These are phyloP conservation scores for Thozetella sp. DNA, from an alignment of 495 filamentous ascomycete genomes.

Conservation along the genomic window DNA sequence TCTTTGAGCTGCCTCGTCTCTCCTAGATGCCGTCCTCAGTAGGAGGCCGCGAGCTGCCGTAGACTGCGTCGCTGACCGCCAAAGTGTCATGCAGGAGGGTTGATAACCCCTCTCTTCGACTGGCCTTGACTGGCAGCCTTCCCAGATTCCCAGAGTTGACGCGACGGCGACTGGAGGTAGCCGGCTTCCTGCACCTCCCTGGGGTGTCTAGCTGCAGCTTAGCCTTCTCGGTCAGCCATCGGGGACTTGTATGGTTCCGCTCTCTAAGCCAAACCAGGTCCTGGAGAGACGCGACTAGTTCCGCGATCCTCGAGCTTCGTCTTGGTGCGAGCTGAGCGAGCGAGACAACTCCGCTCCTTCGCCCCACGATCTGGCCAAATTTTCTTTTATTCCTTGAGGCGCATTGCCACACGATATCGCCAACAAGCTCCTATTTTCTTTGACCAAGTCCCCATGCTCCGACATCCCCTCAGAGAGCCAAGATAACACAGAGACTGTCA, in stretches of 20 bases:
- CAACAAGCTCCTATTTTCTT: no score
- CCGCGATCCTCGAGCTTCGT: neutral
- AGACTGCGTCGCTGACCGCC: neutral
- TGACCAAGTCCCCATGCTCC: no score
- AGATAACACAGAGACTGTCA: no score
- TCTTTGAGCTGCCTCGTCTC: no score
- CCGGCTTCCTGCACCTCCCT: neutral
- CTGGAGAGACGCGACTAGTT: neutral
- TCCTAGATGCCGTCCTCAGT: no score
- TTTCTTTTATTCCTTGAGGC: no score
- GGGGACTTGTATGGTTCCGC: neutral
- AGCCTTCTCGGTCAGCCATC: neutral
- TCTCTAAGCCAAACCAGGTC: neutral
- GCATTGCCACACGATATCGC: no score
- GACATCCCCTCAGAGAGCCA: no score
- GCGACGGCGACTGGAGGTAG: neutral
- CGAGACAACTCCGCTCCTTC: no score
- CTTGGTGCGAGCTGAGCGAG: no score
- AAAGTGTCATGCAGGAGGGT: slow-evolving; percentile 1
- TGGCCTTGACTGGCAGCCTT: slow-evolving; percentile 1
- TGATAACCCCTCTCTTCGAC: neutral
- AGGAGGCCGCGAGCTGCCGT: no score
- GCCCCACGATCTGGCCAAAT: no score
- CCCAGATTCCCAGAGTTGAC: neutral
- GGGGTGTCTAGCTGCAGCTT: neutral